Evolutionary conservation across 257 asterid species (phyloP).

Genomic region (Handroanthus guayacan): DNA sequence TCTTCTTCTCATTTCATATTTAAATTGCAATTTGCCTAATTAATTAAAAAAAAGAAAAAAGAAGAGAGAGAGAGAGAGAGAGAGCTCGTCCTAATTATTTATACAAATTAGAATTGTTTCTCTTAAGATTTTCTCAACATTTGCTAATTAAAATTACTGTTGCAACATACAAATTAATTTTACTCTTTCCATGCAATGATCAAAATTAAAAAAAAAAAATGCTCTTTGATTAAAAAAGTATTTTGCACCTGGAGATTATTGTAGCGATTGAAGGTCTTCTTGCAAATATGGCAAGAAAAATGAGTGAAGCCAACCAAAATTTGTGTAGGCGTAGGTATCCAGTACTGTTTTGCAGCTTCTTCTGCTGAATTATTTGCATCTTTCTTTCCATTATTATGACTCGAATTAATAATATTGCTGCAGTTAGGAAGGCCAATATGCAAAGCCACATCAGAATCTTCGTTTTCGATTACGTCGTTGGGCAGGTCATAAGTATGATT

Average conservation of each 20-base stretch:
- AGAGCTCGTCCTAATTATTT: no score
- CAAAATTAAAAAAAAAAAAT: not conserved
- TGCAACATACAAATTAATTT: not conserved
- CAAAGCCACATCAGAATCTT: slow-evolving; percentile 50
- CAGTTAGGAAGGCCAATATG: slow-evolving; percentile 65
- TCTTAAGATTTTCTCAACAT: no score
- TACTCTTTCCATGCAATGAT: not conserved
- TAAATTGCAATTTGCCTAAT: no score
- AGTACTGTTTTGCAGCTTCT: slow-evolving; percentile 40
- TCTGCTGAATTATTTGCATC: slow-evolving; percentile 24
- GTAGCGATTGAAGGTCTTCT: slow-evolving; percentile 74
- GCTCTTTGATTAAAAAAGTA: not conserved
- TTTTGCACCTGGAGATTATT: slow-evolving; percentile 76
- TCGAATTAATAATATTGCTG: slow-evolving; percentile 5
- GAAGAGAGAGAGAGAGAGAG: no score
- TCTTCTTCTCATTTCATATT: no score
- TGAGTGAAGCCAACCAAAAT: slow-evolving; percentile 73
- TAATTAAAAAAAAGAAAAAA: no score
- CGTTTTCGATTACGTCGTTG: slow-evolving; percentile 1
- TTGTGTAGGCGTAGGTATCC: slow-evolving; percentile 78
- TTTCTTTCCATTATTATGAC: not conserved
- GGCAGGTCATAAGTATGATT: not conserved
- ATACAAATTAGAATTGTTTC: no score
- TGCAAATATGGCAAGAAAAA: slow-evolving; percentile 79
- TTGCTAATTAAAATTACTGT: not conserved